Percentiles rank a stretch among this genome's conserved stretches.
phyloP scores from a whole-genome alignment of 257 asterid species.

The Sherardia arvensis region DNA sequence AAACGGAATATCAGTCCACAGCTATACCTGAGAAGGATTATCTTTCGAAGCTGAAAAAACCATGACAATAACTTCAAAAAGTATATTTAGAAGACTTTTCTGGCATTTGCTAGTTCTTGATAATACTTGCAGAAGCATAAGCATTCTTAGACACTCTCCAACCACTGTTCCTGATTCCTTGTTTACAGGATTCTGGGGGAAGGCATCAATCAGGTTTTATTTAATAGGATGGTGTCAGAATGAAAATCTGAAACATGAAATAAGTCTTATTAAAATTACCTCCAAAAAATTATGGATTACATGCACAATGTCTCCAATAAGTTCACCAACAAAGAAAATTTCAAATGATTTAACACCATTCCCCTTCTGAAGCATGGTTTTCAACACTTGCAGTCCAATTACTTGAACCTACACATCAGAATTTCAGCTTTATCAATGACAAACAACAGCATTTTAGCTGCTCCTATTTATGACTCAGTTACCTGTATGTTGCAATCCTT shows the following conservation, averaged over 20 bases:
- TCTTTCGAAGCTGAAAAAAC: constrained; percentile 48
- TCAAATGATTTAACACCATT: constrained; percentile 40
- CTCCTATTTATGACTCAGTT: constrained; percentile 8
- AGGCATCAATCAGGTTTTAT: constrained; percentile 18
- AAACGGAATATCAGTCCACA: constrained; percentile 12
- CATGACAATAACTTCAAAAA: constrained; percentile 70
- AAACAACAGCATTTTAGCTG: background rate
- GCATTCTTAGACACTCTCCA: constrained; percentile 80
- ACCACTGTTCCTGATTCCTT: constrained; percentile 64
- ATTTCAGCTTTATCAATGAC: constrained; percentile 5
- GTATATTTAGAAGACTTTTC: constrained; percentile 59
- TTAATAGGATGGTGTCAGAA: constrained; percentile 13
- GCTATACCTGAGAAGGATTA: constrained; percentile 53
- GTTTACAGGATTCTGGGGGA: constrained; percentile 52
- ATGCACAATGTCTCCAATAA: constrained; percentile 46
- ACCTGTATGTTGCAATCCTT: constrained; percentile 68
- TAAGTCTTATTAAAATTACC: constrained; percentile 29
- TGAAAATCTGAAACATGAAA: background rate
- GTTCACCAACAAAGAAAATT: constrained; percentile 77
- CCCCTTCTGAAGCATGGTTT: constrained; percentile 58
- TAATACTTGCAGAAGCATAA: constrained; percentile 67
- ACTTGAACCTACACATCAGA: constrained; percentile 61
- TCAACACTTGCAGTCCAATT: constrained; percentile 77
- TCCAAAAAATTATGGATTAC: constrained; percentile 38
- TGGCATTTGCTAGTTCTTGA: constrained; percentile 49